phyloP scores from a whole-genome alignment of 495 filamentous ascomycete genomes.

The Aspergillus taichungensis region DNA sequence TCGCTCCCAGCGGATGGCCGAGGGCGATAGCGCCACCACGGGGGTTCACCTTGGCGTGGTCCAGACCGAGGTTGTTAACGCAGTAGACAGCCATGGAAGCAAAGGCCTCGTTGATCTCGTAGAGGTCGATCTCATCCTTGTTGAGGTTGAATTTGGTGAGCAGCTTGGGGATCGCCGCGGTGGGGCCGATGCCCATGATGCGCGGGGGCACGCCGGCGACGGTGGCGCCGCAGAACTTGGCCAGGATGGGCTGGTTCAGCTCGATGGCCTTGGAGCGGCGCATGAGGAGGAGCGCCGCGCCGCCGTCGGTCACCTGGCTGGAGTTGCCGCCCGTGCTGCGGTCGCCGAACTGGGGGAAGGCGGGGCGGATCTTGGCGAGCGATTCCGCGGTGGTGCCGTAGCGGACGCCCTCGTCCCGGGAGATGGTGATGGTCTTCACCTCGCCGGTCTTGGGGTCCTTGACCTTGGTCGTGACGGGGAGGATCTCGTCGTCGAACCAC shows the following conservation, averaged over 20 bases:
- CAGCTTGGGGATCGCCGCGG: constrained; percentile 90
- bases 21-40: constrained; percentile 73
- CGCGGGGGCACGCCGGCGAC: constrained; percentile 82
- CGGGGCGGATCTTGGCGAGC: constrained; percentile 76
- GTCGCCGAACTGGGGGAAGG: constrained; percentile 85
- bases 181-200: constrained; percentile 96
- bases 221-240: constrained; percentile 88
- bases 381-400: constrained; percentile 80
- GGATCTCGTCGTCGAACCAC: constrained; percentile 92
- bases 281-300: constrained; percentile 85
- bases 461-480: constrained; percentile 68
- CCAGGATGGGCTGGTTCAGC: constrained; percentile 84
- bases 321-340: constrained; percentile 91
- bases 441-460: constrained; percentile 80
- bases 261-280: constrained; percentile 80
- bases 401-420: constrained; percentile 79
- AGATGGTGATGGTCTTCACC: constrained; percentile 64
- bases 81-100: constrained; percentile 97
- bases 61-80: constrained; percentile 63
- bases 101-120: constrained; percentile 97
- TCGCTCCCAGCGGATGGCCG: constrained; percentile 75
- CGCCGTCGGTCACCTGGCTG: constrained; percentile 89
- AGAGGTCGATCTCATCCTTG: constrained; percentile 78
- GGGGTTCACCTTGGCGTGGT: constrained; percentile 81
- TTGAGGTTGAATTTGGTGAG: constrained; percentile 68